A percentile compares a stretch with the other conserved stretches of the same genome.
phyloP scores from a whole-genome alignment of 2,329 filamentous ascomycete genomes.

The Arthrobotrys musiformis region DNA sequence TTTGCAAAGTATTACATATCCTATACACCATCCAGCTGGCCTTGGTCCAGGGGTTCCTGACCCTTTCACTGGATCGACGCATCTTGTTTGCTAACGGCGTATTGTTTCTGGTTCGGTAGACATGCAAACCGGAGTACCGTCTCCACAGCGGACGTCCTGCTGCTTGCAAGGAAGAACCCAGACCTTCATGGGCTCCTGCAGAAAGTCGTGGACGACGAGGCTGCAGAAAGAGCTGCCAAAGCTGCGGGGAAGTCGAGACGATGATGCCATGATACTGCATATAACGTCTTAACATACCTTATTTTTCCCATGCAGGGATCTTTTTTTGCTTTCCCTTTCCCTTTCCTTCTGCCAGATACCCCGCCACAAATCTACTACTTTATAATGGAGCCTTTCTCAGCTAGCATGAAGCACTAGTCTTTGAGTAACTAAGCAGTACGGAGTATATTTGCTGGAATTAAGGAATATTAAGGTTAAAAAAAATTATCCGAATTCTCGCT shows the following conservation, averaged over 20 bases:
- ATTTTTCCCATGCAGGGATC: background rate
- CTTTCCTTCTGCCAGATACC: slow-evolving; percentile 13
- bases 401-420: background rate
- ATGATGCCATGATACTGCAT: background rate
- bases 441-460: no score
- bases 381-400: background rate
- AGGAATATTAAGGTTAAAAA: no score
- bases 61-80: background rate
- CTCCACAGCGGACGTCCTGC: slow-evolving; percentile 84
- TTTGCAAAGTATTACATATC: slow-evolving; percentile 68
- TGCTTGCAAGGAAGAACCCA: slow-evolving; percentile 87
- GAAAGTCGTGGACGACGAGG: slow-evolving; percentile 73
- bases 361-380: background rate
- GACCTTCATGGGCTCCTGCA: slow-evolving; percentile 81
- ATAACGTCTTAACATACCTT: background rate
- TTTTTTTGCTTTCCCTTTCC: background rate
- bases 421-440: no score
- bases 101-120: slow-evolving; percentile 67
- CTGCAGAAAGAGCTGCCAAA: slow-evolving; percentile 63
- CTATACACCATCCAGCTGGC: background rate
- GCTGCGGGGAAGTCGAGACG: slow-evolving; percentile 45
- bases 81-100: slow-evolving; percentile 58
- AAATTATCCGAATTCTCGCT: background rate
- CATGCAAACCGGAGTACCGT: slow-evolving; percentile 85
- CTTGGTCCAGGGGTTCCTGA: background rate